Evolutionary conservation across 2,329 filamentous ascomycete genomes (phyloP).

Genomic region (Pseudogymnoascus sp.): DNA sequence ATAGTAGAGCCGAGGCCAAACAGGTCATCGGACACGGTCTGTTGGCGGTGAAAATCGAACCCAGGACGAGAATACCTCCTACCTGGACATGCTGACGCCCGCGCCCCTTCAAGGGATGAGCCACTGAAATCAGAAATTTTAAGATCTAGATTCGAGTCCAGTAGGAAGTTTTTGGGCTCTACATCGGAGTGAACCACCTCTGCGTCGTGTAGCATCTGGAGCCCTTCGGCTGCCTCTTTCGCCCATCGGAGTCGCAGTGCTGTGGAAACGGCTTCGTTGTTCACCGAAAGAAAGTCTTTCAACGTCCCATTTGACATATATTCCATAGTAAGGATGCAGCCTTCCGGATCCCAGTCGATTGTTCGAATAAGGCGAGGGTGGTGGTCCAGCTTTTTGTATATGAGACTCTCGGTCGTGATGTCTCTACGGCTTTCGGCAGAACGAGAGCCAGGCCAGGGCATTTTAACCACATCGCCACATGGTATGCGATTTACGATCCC

Average conservation of each 20-base stretch:
- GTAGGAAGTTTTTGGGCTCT: conserved; percentile 33
- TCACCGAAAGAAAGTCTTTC: conserved; percentile 18
- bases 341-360: conserved; percentile 21
- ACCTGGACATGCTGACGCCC: conserved; percentile 20
- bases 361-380: conserved; percentile 20
- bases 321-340: conserved; percentile 24
- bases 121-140: conserved; percentile 33
- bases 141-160: conserved; percentile 30
- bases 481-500: conserved; percentile 15
- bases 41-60: conserved; percentile 23
- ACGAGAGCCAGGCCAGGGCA: conserved; percentile 15
- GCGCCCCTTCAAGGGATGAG: conserved; percentile 25
- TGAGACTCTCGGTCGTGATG: conserved; percentile 21
- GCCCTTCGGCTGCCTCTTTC: conserved; percentile 29
- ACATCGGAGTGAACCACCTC: conserved; percentile 36
- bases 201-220: conserved; percentile 31
- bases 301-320: conserved; percentile 24
- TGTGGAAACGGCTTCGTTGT: conserved; percentile 12
- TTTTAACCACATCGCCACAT: conserved; percentile 15
- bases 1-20: conserved; percentile 31
- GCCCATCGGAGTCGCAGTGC: conserved; percentile 26
- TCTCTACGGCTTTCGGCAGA: conserved; percentile 14
- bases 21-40: conserved; percentile 26
- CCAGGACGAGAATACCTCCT: conserved; percentile 21
- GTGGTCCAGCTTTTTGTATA: conserved; percentile 21